These are phyloP conservation scores for Penicillium coprophilum DNA, from an alignment of 495 filamentous ascomycete species.

Conservation along the genomic window DNA sequence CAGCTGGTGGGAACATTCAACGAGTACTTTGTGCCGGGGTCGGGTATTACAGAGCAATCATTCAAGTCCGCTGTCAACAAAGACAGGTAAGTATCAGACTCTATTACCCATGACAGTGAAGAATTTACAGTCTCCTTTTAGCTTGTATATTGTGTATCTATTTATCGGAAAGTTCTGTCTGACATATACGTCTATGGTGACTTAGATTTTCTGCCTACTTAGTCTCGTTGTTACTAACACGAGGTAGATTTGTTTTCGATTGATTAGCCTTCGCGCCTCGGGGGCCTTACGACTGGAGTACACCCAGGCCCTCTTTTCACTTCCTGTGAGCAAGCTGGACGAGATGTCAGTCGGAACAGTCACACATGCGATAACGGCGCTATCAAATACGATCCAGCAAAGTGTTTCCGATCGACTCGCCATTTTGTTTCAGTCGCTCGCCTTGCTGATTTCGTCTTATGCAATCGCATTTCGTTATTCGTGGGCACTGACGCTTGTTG, in stretches of 20 bases:
- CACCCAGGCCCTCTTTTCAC: slow-evolving; percentile 33
- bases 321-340: slow-evolving; percentile 35
- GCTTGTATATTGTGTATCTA: not conserved
- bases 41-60: not conserved
- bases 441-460: slow-evolving; percentile 52
- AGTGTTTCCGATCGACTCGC: slow-evolving; percentile 63
- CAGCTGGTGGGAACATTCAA: not conserved
- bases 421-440: slow-evolving; percentile 47
- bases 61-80: not conserved
- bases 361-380: slow-evolving; percentile 61
- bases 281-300: slow-evolving; percentile 34
- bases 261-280: slow-evolving; percentile 42
- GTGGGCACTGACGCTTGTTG: slow-evolving; percentile 48
- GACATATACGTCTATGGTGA: not conserved
- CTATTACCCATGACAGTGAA: not conserved
- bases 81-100: not conserved
- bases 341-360: slow-evolving; percentile 35
- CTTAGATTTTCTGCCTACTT: not conserved
- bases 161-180: not conserved
- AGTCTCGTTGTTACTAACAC: slow-evolving; percentile 2
- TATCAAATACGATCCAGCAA: slow-evolving; percentile 62
- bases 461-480: slow-evolving; percentile 51
- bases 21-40: not conserved
- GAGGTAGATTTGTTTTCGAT: slow-evolving; percentile 51
- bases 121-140: not conserved